Conservation (phyloP, 331 rosid genomes). For the Arachis monticola region DNA sequence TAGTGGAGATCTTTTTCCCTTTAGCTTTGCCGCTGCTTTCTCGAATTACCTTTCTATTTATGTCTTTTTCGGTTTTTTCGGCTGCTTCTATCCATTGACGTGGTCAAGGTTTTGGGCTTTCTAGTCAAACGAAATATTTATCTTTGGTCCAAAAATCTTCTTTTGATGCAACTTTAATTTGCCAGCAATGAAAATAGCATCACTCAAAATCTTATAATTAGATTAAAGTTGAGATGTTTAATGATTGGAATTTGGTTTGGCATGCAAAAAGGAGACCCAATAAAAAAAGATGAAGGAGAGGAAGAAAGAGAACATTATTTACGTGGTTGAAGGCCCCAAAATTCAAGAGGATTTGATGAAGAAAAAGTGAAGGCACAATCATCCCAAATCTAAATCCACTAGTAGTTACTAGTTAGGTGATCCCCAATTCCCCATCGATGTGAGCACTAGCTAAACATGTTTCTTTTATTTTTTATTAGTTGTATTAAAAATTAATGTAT, state of each 20-base stretch:
- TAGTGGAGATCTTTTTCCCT: too few relatives aligned
- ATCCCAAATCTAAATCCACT: slow-evolving; percentile 48
- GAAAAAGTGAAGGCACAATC: slow-evolving; percentile 42
- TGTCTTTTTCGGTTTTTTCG: neutral
- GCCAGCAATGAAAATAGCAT: slow-evolving; percentile 44
- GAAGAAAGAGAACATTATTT: neutral
- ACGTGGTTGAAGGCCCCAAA: slow-evolving; percentile 32
- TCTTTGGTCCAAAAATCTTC: slow-evolving; percentile 34
- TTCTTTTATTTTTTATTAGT: too few relatives aligned
- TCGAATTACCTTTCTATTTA: neutral
- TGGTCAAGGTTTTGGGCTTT: slow-evolving; percentile 4
- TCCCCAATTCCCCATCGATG: slow-evolving; percentile 31
- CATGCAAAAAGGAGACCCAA: slow-evolving; percentile 51
- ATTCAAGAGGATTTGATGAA: slow-evolving; percentile 22
- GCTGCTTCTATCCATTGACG: neutral
- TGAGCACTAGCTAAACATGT: neutral
- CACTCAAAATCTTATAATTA: slow-evolving; percentile 26
- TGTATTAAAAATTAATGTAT: too few relatives aligned
- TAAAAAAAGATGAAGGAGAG: slow-evolving; percentile 2
- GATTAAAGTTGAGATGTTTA: slow-evolving; percentile 37
- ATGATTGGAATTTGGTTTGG: slow-evolving; percentile 62
- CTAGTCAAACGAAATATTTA: slow-evolving; percentile 41
- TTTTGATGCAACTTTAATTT: slow-evolving; percentile 39
- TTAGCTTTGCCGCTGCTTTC: slow-evolving; percentile 12
- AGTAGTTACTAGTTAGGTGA: slow-evolving; percentile 9